Evolutionary conservation across 495 filamentous ascomycete genomes (phyloP).

Genomic region (Penicillium simplicissimum): DNA sequence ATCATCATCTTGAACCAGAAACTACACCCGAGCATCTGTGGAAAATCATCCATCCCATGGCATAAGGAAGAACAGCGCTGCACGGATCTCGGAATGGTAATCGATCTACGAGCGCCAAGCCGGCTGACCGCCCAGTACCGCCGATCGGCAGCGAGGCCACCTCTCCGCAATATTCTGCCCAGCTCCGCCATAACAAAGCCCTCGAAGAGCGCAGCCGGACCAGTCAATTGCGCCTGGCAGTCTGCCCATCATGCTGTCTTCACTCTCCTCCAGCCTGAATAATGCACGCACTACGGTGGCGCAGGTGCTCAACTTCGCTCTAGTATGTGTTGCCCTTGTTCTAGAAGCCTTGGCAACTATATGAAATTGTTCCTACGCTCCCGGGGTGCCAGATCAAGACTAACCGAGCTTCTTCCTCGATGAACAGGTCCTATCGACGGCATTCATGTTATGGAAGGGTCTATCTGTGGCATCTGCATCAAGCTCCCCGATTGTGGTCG

Average conservation of each 20-base stretch:
- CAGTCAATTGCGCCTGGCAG: not conserved
- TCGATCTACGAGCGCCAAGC: not conserved
- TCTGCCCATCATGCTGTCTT: constrained; percentile 66
- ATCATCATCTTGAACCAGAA: too few species aligned
- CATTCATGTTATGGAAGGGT: constrained; percentile 98
- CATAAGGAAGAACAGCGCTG: not conserved
- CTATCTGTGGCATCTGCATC: constrained; percentile 84
- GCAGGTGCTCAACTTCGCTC: constrained; percentile 93
- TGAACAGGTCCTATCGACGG: constrained; percentile 73
- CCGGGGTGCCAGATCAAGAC: not conserved
- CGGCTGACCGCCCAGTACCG: constrained; percentile 2
- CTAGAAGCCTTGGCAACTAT: not conserved
- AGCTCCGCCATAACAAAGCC: constrained; percentile 24
- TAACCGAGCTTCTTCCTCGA: not conserved
- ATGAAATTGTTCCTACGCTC: not conserved
- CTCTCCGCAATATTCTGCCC: constrained; percentile 30
- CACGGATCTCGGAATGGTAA: not conserved
- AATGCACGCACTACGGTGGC: constrained; percentile 81
- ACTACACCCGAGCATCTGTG: too few species aligned
- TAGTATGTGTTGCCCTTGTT: constrained; percentile 35
- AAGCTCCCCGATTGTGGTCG: constrained; percentile 92
- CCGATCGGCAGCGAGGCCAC: constrained; percentile 30
- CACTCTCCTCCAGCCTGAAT: constrained; percentile 56
- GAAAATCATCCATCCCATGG: too few species aligned
- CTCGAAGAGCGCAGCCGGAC: constrained; percentile 13